Conservation (phyloP, 2,329 filamentous ascomycete species). For the Botrytis galanthina region DNA sequence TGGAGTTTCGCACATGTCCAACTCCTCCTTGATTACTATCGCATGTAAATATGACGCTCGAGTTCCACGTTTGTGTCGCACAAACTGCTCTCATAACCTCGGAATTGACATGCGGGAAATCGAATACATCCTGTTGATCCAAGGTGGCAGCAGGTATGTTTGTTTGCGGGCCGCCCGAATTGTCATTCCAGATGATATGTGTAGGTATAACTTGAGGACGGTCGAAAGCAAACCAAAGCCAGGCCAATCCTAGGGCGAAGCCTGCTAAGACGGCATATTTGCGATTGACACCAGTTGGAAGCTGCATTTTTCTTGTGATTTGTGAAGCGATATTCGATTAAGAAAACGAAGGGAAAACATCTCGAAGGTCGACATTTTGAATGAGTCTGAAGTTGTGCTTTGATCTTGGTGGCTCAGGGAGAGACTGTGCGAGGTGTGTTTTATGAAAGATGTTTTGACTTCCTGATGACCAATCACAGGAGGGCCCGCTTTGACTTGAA, state of each 20-base stretch:
- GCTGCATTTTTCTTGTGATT: slow-evolving; percentile 5
- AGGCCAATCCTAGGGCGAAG: slow-evolving; percentile 24
- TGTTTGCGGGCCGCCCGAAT: slow-evolving; percentile 2
- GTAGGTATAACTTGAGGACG: slow-evolving; percentile 23
- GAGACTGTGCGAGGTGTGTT: slow-evolving; percentile 20
- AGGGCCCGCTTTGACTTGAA: neutral
- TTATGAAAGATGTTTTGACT: slow-evolving; percentile 14
- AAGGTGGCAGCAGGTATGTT: neutral
- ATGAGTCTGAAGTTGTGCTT: slow-evolving; percentile 16
- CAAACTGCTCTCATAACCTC: slow-evolving; percentile 40
- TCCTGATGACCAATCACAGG: slow-evolving; percentile 11
- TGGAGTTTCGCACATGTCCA: slow-evolving; percentile 44
- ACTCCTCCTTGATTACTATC: slow-evolving; percentile 43
- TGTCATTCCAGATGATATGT: slow-evolving; percentile 21
- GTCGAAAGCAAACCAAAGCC: slow-evolving; percentile 31
- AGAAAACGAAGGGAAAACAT: neutral
- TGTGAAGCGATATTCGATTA: neutral
- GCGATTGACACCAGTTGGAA: slow-evolving; percentile 23
- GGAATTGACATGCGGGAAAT: slow-evolving; percentile 42
- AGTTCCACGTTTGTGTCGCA: slow-evolving; percentile 38
- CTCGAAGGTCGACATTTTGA: slow-evolving; percentile 9
- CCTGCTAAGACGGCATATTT: slow-evolving; percentile 28
- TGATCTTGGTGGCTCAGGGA: slow-evolving; percentile 14
- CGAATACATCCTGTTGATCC: slow-evolving; percentile 34
- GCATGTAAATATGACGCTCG: slow-evolving; percentile 42